Percentiles rank a stretch among this genome's conserved stretches.
Evolutionary conservation across 1,284 basidiomycete species (phyloP).

Genomic region (Cryptococcus deneoformans): DNA sequence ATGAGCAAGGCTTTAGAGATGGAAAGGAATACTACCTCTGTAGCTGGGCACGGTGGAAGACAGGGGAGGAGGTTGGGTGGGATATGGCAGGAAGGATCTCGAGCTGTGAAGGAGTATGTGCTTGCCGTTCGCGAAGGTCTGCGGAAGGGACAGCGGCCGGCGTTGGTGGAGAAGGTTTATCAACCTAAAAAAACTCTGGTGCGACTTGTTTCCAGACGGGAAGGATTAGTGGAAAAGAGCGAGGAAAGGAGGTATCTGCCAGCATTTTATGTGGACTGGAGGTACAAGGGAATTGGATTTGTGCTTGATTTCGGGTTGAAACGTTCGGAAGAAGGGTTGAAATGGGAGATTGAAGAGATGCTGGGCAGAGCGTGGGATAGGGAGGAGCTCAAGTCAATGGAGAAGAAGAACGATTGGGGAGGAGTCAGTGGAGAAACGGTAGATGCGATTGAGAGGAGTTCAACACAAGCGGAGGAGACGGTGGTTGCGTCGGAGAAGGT

Average conservation of each 20-base stretch:
- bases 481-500: neutral
- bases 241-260: neutral
- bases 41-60: neutral
- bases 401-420: neutral
- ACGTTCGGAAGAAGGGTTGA: constrained; percentile 33
- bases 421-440: neutral
- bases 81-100: neutral
- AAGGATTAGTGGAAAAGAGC: neutral
- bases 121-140: too few relatives aligned
- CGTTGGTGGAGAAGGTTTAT: too few relatives aligned
- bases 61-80: neutral
- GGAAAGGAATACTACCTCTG: neutral
- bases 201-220: neutral
- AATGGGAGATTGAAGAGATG: constrained; percentile 34
- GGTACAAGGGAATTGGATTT: constrained; percentile 34
- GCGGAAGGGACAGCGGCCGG: neutral
- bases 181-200: too few relatives aligned
- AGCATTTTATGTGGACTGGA: constrained; percentile 28
- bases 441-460: neutral
- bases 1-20: neutral
- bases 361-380: constrained; percentile 12
- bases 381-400: neutral
- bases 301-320: constrained; percentile 38
- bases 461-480: neutral
- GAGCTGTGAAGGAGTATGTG: neutral